Base-by-base conservation (phyloP, 2,329 filamentous ascomycete species). In the Pleomassaria siparia region DNA sequence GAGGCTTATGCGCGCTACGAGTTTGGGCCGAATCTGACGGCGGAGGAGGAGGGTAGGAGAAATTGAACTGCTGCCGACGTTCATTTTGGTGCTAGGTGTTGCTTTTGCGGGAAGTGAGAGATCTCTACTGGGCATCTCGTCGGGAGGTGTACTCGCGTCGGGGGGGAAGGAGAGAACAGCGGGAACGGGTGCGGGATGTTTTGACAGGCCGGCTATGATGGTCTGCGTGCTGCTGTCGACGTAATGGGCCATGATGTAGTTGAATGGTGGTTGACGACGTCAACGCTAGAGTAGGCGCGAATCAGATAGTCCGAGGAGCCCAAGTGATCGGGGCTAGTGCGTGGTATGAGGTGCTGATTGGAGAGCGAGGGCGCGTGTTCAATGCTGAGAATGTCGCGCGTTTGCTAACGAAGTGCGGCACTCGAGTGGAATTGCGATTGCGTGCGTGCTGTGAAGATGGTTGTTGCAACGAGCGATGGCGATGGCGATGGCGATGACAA, bases 171-270 rank as follows among this genome's bases (percentile, higher is more conserved):
- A 47, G 54, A 68, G 59, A 13, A 59, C 46, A 12, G 59, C 49
- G 25, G 63, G 62, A 53, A 57, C 53, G 49, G 59, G 46, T 28
- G 53, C 43, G 30, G 60, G 56, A 46, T 62, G 57, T 46, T 61
- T 59, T 40, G 57, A 56, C 21, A 70, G 54, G 24, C 67, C 65
- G 9, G 59, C 56, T 56, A 67, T 67, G 12, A 58, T 44, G 11
- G 67, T 70, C 47, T 70, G 67, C 28, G 58, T 55, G 43, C 50
- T 49, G 33, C 51, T 51, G 44, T 69, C 59, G 53, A 61, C 58
- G 58, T 69, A 69, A 47, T 21, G 22, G 24, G 4, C 28, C 29
- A 44, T 32, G 28, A 15, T 22, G 25, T 7, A n/a, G n/a, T n/a
- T n/a, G n/a, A n/a, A n/a, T n/a, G n/a, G n/a, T n/a, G n/a, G n/a